A percentile compares a stretch with the other conserved stretches of the same genome.
phyloP scores from a whole-genome alignment of 73 alveolate genomes.

The Effrenium voratum region DNA sequence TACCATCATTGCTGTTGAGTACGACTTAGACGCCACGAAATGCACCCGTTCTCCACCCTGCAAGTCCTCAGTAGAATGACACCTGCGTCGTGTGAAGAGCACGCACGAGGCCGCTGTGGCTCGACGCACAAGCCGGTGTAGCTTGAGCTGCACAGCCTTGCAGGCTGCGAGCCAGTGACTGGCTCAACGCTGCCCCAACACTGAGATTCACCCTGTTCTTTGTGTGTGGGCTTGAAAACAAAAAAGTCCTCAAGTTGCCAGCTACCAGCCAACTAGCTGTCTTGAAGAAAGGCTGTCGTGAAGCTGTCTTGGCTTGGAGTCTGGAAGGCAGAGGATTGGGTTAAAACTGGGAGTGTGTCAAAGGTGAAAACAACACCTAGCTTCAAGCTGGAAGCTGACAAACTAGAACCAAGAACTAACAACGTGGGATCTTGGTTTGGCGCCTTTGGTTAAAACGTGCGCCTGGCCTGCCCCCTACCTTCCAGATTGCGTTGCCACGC shows the following conservation, averaged over 20 bases:
- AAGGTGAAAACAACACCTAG: too few species aligned
- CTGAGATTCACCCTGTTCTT: neutral
- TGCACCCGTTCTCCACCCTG: neutral
- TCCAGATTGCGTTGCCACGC: neutral
- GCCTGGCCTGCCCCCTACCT: too few species aligned
- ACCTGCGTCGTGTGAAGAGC: neutral
- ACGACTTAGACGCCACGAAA: neutral
- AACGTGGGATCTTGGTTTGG: too few species aligned
- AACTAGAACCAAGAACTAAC: too few species aligned
- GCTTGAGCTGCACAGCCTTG: neutral
- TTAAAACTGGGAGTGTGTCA: too few species aligned
- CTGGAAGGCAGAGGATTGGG: too few species aligned
- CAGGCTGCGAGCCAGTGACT: neutral
- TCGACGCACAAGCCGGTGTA: neutral
- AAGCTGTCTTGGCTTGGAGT: too few species aligned
- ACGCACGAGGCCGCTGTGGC: neutral
- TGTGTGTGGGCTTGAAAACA: neutral
- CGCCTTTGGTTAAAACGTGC: too few species aligned
- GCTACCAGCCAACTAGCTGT: neutral
- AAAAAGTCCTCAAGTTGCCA: neutral
- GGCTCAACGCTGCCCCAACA: neutral
- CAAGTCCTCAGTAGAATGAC: neutral
- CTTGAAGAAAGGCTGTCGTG: too few species aligned
- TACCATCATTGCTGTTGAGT: neutral
- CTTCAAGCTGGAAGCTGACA: too few species aligned